Percentiles rank a stretch among this genome's conserved stretches.
These are phyloP conservation scores for Trichoderma semiorbis DNA, from an alignment of 2,329 filamentous ascomycete species.

Conservation along the genomic window DNA sequence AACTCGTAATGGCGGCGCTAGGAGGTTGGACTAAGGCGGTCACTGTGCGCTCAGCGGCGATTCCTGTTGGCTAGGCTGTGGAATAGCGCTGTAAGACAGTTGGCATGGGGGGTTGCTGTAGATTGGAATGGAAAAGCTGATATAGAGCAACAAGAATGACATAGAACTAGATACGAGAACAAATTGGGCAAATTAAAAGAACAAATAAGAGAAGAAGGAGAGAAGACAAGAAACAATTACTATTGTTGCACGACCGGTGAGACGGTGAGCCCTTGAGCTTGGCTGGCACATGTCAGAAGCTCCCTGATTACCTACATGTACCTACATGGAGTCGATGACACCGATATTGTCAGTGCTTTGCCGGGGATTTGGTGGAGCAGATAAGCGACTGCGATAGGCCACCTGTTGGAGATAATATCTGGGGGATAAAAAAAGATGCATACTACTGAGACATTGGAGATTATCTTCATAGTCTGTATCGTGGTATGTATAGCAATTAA, in stretches of 20 bases:
- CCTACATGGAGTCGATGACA: neutral
- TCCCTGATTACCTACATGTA: neutral
- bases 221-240: neutral
- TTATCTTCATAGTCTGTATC: neutral
- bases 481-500: neutral
- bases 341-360: neutral
- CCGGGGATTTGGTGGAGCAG: neutral
- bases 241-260: neutral
- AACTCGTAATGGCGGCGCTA: neutral
- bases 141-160: neutral
- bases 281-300: neutral
- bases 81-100: neutral
- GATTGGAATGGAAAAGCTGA: neutral
- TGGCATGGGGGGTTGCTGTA: neutral
- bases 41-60: slow-evolving; percentile 1
- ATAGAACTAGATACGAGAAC: neutral
- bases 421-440: neutral
- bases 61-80: neutral
- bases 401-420: neutral
- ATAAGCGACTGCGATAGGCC: neutral
- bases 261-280: slow-evolving; percentile 1
- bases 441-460: neutral
- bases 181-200: neutral
- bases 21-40: neutral
- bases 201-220: neutral